Evolutionary conservation across 1,284 basidiomycete genomes (phyloP), one percentile per base, ranked within the genome.

Genomic region (Ceratobasidium sp.): DNA sequence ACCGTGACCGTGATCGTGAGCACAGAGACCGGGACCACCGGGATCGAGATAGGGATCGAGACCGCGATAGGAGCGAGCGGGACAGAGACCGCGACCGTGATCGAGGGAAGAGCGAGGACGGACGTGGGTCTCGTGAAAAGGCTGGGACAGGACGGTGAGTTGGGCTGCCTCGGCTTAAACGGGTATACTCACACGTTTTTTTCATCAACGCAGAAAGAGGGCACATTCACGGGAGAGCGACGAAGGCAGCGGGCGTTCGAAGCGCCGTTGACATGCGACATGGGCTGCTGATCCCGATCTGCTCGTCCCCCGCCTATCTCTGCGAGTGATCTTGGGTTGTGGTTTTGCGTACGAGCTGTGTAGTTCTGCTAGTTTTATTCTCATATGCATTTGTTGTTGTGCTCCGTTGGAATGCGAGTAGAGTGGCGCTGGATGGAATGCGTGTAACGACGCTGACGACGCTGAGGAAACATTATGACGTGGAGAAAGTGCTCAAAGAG

Each of bases 1-100:
- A 75, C 9, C 73, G 74, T 55, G 72, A 75, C 21, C 64, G 74
- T 12, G 74, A 75, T 34, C 72, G 74, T 23, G 72, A 74, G 6
- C 39, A 59, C 2, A 41, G 43, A 26, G 45, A 74, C 32, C 39
- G 71, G n/a, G 71, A 73, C 10, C n/a, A n/a, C n/a, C 21, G 74
- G 32, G 74, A 75, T 18, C 53, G 59, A 10, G 72, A 69, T 18
- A 34, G 72, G 21, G 72, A 73, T 21, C 34, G 72, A 50, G 46
- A 65, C 36, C 39, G 71, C 6, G 74, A 74, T 18, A 69, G 71
- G 28, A 73, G 65, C 9, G 61, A 65, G 30, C 71, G 72, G 30
- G 74, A 75, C 50, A 70, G 62, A 32, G 74, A 75, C 45, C 58
- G 72, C 18, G 62, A 72, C 39, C 62, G 65, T 10, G 74, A 73